Base-by-base conservation (phyloP, 2,329 filamentous ascomycete species). In the Sarocladiaceae sp. region DNA sequence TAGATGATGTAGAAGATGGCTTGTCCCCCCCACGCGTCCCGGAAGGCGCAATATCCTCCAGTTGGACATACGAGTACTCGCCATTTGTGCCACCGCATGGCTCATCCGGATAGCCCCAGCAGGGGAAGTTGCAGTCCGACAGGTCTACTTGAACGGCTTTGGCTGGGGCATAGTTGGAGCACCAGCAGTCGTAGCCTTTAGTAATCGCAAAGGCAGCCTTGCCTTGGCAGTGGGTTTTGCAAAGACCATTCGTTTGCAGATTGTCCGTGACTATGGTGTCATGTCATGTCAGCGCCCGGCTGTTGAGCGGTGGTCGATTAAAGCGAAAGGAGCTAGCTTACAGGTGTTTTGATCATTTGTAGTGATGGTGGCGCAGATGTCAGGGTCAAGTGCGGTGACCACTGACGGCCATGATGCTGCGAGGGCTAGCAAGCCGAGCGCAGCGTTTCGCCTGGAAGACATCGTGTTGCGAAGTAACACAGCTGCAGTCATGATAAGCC, bases 31-130 rank as follows among this genome's bases (percentile, higher is more conserved):
- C 37, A 12, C 19, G 15, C 11, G 37, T 41, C 3, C 37, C 37
- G 6, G 37, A 27, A 6, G 31, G n/a, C 6, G n/a, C 19, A 32
- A 26, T 46, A 23, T 65, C 67, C 44, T 58, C 60, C 12, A 85
- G 61, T 19, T 68, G 55, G 45, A 90, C 70, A 58, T 91, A 91
- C 41, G 80, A 83, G 55, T 68, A 91, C 3, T 81, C 55, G 37
- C 67, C 69, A 24, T 69, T 51, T 27, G 76, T 79, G 19, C 37
- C n/a, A 48, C 86, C 86, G 55, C 86, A 91, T 10, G 68, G 62
- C 50, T 90, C 83, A 1, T 43, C 26, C 0, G 77, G 77, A 56
- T 74, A 91, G n/a, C 84, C 86, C 7, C 84, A 83, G 53, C 86
- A 91, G 13, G 62, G 42, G 1, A 59, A 60, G 51, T 72, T 62